These are phyloP conservation scores for Penicillium coprophilum DNA, from an alignment of 495 filamentous ascomycete species.

Conservation along the genomic window DNA sequence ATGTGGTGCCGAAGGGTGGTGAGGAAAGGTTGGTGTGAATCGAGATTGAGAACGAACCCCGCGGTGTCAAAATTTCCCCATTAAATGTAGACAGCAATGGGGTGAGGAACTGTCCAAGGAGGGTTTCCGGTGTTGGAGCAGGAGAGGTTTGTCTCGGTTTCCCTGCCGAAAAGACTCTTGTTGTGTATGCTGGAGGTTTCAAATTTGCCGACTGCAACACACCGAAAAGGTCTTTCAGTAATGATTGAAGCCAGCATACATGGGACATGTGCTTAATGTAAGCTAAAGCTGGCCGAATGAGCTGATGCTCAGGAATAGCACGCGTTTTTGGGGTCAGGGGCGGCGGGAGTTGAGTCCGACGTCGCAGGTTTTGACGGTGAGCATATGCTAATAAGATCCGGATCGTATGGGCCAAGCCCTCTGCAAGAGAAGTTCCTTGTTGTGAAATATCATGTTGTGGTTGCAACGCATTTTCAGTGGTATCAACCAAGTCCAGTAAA, in stretches of 20 bases:
- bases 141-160: constrained; percentile 8
- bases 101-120: constrained; percentile 40
- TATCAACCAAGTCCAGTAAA: constrained; percentile 63
- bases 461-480: constrained; percentile 39
- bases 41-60: constrained; percentile 44
- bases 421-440: constrained; percentile 45
- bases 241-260: constrained; percentile 37
- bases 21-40: constrained; percentile 44
- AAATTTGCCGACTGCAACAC: constrained; percentile 46
- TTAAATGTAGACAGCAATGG: constrained; percentile 46
- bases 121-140: constrained; percentile 34
- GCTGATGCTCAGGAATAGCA: constrained; percentile 51
- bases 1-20: constrained; percentile 49
- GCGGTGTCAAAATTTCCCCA: constrained; percentile 35
- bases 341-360: constrained; percentile 59
- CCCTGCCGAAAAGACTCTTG: constrained; percentile 33
- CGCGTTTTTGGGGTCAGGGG: constrained; percentile 55
- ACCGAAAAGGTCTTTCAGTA: constrained; percentile 37
- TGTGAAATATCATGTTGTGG: constrained; percentile 12
- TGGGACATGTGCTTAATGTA: constrained; percentile 60
- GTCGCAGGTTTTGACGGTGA: constrained; percentile 65
- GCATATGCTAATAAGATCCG: constrained; percentile 70
- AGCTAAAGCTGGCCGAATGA: constrained; percentile 66
- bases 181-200: constrained; percentile 29
- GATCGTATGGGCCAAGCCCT: constrained; percentile 58